These are phyloP conservation scores for Diplocarpon rosae DNA, from an alignment of 2,329 filamentous ascomycete genomes.

Conservation along the genomic window DNA sequence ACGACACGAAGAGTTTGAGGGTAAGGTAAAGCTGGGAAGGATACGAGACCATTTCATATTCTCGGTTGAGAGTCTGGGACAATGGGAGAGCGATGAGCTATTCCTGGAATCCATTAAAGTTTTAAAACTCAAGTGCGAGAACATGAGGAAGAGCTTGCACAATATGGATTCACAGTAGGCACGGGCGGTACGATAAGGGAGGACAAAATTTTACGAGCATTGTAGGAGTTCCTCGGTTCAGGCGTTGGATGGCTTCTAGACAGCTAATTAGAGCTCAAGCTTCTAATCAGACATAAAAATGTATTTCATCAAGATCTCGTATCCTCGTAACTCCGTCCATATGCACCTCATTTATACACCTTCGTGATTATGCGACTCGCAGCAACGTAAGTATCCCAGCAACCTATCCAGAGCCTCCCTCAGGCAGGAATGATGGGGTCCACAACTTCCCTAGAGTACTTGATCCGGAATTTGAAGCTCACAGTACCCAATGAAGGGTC, in stretches of 20 bases:
- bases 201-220: conserved; percentile 14
- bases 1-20: conserved; percentile 84
- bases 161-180: conserved; percentile 41
- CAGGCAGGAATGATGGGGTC: no score
- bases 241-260: conserved; percentile 20
- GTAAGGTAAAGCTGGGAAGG: conserved; percentile 87
- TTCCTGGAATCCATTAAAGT: conserved; percentile 83
- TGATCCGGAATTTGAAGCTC: conserved; percentile 26
- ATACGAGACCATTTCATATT: conserved; percentile 96
- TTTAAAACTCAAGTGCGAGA: conserved; percentile 73
- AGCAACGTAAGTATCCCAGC: neutral
- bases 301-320: conserved; percentile 10
- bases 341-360: neutral
- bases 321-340: conserved; percentile 3
- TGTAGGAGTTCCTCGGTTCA: conserved; percentile 22
- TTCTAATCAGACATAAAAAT: conserved; percentile 9
- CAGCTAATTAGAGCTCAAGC: conserved; percentile 12
- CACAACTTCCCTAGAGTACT: conserved; percentile 16
- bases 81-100: conserved; percentile 87
- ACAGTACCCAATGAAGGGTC: conserved; percentile 68
- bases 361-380: neutral
- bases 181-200: conserved; percentile 4
- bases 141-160: conserved; percentile 59
- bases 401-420: neutral
- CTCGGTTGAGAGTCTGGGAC: conserved; percentile 85